A percentile compares a stretch with the other conserved stretches of the same genome.
These are phyloP conservation scores for Sergeia podlipaevii DNA, from an alignment of 208 protist genomes.

Conservation along the genomic window DNA sequence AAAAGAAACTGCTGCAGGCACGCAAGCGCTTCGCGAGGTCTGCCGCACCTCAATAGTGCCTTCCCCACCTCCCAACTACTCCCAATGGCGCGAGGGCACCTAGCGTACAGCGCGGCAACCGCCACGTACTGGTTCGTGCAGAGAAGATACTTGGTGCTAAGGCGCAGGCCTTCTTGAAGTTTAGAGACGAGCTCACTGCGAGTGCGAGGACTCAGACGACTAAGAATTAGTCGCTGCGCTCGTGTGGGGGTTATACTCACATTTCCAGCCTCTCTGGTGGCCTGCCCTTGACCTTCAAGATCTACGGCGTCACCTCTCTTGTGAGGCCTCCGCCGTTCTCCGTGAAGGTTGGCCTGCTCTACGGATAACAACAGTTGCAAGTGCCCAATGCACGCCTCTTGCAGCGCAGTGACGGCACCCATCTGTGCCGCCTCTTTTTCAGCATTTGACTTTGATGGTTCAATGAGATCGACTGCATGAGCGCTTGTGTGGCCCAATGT, in stretches of 20 bases:
- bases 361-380: too few species aligned
- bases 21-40: conserved; percentile 31
- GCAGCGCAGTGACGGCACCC: conserved; percentile 10
- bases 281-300: neutral
- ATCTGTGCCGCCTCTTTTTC: too few species aligned
- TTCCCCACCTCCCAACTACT: conserved; percentile 64
- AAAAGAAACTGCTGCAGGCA: conserved; percentile 34
- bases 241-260: neutral
- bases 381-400: conserved; percentile 22
- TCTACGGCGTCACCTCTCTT: neutral
- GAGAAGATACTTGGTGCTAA: conserved; percentile 60
- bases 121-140: conserved; percentile 27
- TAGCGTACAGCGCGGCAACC: conserved; percentile 29
- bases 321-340: neutral
- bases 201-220: conserved; percentile 24
- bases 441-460: conserved; percentile 5
- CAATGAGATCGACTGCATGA: conserved; percentile 34
- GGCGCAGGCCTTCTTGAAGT: conserved; percentile 49
- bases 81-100: conserved; percentile 47
- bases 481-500: conserved; percentile 70
- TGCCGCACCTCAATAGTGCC: conserved; percentile 37
- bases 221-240: conserved; percentile 4
- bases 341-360: conserved; percentile 12
- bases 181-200: conserved; percentile 21
- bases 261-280: neutral